These are phyloP conservation scores for Trichoderma citrinoviride DNA, from an alignment of 2,329 filamentous ascomycete species.

Conservation along the genomic window DNA sequence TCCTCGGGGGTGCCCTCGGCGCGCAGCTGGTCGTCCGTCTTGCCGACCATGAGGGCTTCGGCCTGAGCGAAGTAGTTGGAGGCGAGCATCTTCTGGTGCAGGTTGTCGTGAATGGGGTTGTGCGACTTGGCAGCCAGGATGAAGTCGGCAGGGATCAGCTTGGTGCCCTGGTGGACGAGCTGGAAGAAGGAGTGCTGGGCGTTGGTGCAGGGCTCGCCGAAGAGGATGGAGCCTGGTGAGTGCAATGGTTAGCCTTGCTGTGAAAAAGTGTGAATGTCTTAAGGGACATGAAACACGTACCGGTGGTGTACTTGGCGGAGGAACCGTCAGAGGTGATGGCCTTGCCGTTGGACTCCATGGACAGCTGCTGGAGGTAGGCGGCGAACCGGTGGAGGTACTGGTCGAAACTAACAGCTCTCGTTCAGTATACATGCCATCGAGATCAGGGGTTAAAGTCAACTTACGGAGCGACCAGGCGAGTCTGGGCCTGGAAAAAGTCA, in stretches of 20 bases:
- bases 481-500: slow-evolving; percentile 97
- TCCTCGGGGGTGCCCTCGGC: slow-evolving; percentile 70
- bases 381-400: slow-evolving; percentile 99
- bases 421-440: slow-evolving; percentile 2
- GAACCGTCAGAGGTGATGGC: slow-evolving; percentile 85
- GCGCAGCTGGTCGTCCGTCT: slow-evolving; percentile 76
- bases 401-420: slow-evolving; percentile 65
- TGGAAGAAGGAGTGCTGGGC: slow-evolving; percentile 99
- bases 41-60: slow-evolving; percentile 87
- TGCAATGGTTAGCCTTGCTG: slow-evolving; percentile 24
- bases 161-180: slow-evolving; percentile 97
- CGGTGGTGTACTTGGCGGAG: slow-evolving; percentile 95
- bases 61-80: slow-evolving; percentile 91
- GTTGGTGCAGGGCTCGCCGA: slow-evolving; percentile 97
- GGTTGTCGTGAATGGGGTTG: slow-evolving; percentile 88
- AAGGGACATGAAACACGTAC: slow-evolving; percentile 30
- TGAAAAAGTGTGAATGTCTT: too few relatives aligned
- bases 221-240: slow-evolving; percentile 71
- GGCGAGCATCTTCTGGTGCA: slow-evolving; percentile 94
- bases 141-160: slow-evolving; percentile 97
- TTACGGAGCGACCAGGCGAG: slow-evolving; percentile 92
- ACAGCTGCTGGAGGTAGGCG: slow-evolving; percentile 97
- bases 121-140: slow-evolving; percentile 94
- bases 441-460: slow-evolving; percentile 34
- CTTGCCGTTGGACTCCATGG: slow-evolving; percentile 99